Evolutionary conservation across 2,329 filamentous ascomycete species (phyloP).

Genomic region (Neodidymelliopsis sp.): DNA sequence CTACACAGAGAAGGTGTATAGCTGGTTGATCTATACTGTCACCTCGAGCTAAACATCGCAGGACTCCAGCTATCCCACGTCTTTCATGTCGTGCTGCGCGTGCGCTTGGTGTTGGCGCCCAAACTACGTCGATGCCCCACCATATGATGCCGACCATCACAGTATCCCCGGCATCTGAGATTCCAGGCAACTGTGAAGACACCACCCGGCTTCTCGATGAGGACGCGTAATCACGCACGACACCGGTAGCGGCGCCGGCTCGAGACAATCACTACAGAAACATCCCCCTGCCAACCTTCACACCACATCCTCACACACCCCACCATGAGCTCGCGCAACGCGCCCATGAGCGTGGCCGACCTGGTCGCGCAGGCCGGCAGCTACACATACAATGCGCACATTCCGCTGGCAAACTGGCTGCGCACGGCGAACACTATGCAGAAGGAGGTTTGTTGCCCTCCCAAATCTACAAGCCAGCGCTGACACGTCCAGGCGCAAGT

Average conservation of each 20-base stretch:
- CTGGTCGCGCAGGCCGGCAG: conserved; percentile 77
- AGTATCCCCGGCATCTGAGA: conserved; percentile 22
- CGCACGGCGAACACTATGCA: conserved; percentile 80
- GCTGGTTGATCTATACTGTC: too few species aligned
- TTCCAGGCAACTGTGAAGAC: conserved; percentile 25
- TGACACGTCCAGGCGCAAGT: conserved; percentile 71
- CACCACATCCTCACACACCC: conserved; percentile 1
- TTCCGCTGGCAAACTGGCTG: conserved; percentile 82
- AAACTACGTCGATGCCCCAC: conserved; percentile 36
- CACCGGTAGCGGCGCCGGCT: conserved; percentile 30
- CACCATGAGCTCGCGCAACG: conserved; percentile 37
- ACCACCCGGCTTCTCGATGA: conserved; percentile 36
- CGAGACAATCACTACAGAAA: background rate
- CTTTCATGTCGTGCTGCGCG: conserved; percentile 1
- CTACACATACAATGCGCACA: conserved; percentile 80
- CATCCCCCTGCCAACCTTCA: background rate
- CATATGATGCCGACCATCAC: conserved; percentile 34
- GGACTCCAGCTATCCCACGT: background rate
- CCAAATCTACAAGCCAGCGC: background rate
- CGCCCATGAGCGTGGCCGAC: conserved; percentile 76
- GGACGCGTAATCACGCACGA: conserved; percentile 32
- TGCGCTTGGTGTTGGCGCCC: conserved; percentile 22
- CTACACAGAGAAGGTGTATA: background rate
- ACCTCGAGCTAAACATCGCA: too few species aligned
- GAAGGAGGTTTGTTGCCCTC: conserved; percentile 71